phyloP scores from a whole-genome alignment of 2,329 filamentous ascomycete species.

The Leptodontidium sp. region DNA sequence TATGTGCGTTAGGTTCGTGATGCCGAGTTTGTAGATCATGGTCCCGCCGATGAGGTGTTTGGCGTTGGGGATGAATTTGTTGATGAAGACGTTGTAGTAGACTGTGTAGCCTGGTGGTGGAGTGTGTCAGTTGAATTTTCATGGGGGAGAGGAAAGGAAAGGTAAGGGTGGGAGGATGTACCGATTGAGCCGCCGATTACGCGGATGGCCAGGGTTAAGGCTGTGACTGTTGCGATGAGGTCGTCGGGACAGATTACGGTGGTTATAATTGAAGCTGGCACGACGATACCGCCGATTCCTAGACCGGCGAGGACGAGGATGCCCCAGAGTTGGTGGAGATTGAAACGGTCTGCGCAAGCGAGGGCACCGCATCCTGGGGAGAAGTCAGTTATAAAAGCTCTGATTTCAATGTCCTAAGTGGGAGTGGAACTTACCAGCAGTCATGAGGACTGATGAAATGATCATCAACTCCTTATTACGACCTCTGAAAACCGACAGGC shows the following conservation, averaged over 20 bases:
- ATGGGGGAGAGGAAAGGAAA: neutral
- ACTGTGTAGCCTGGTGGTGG: conserved; percentile 56
- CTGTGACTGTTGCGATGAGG: conserved; percentile 73
- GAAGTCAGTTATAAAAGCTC: neutral
- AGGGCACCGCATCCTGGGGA: conserved; percentile 55
- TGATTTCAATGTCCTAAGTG: neutral
- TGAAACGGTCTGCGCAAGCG: conserved; percentile 58
- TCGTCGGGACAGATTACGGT: conserved; percentile 76
- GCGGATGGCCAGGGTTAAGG: conserved; percentile 72
- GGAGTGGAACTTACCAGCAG: conserved; percentile 53
- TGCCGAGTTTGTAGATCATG: conserved; percentile 50
- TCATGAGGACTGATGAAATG: conserved; percentile 68
- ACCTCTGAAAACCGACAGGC: conserved; percentile 65
- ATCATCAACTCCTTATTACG: conserved; percentile 68
- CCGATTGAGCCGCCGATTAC: conserved; percentile 66
- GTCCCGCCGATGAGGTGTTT: conserved; percentile 38
- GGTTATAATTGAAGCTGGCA: conserved; percentile 73
- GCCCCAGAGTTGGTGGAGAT: conserved; percentile 61
- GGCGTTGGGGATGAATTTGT: conserved; percentile 52
- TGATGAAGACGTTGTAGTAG: conserved; percentile 62
- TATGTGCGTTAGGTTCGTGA: conserved; percentile 52
- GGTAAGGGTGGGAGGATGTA: neutral
- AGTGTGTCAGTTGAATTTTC: neutral
- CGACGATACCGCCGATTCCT: conserved; percentile 74
- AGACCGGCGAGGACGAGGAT: conserved; percentile 67